A percentile compares a stretch with the other conserved stretches of the same genome.
Conservation (phyloP, 306 rosid species). For the Leucaena leucocephala region DNA sequence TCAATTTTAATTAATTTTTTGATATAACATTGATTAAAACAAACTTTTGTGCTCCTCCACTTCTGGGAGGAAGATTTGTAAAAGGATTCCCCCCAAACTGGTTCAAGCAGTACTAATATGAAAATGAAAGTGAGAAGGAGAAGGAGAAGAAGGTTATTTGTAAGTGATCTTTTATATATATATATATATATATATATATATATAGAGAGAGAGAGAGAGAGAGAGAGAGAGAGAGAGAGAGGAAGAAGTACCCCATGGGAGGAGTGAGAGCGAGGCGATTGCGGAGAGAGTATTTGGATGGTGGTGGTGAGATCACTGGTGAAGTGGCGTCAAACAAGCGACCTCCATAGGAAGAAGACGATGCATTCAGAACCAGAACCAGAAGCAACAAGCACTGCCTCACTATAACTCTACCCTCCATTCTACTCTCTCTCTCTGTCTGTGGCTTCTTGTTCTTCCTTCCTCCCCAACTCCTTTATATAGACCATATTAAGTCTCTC, state of each 20-base stretch:
- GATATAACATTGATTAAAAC: too few species aligned
- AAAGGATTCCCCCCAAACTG: neutral
- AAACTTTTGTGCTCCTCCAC: too few species aligned
- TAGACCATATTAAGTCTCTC: neutral
- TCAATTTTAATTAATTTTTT: too few species aligned
- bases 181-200: too few species aligned
- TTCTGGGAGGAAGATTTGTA: neutral
- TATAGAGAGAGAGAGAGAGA: too few species aligned
- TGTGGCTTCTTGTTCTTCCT: neutral
- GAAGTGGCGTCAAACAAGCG: neutral
- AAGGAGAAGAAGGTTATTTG: neutral
- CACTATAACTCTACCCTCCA: neutral
- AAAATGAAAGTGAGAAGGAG: neutral
- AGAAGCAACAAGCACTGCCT: neutral
- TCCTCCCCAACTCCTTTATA: neutral
- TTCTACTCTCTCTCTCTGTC: neutral
- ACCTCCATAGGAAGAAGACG: neutral
- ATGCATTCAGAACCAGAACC: neutral
- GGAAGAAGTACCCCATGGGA: neutral
- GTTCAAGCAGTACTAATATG: neutral
- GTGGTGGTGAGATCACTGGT: too few species aligned
- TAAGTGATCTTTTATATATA: too few species aligned
- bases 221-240: neutral
- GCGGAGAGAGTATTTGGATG: neutral
- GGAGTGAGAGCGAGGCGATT: neutral